Evolutionary conservation across 129 eudicot genomes (phyloP).

Genomic region (Lonicera japonica): DNA sequence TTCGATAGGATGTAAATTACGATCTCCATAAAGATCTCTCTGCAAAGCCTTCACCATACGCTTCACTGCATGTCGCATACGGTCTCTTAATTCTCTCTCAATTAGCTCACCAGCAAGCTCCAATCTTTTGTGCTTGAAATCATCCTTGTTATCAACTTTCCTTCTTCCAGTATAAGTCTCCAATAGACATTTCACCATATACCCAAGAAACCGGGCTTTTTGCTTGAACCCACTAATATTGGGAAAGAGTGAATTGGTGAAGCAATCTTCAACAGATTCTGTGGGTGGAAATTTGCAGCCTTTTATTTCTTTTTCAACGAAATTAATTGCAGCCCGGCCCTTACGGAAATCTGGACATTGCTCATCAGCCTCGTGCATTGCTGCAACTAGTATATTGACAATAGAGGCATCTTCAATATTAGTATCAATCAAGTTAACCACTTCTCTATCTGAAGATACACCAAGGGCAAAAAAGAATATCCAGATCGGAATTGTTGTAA

Average conservation of each 20-base stretch:
- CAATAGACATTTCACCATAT: conserved; percentile 83
- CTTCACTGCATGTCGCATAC: conserved; percentile 69
- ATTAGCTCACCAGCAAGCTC: conserved; percentile 88
- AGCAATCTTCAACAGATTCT: conserved; percentile 54
- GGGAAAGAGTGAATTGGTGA: conserved; percentile 50
- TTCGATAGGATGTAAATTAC: conserved; percentile 45
- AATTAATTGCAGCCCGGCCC: conserved; percentile 36
- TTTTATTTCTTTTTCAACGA: conserved; percentile 31
- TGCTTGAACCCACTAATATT: conserved; percentile 39
- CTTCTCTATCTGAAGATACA: conserved; percentile 61
- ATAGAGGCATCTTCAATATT: conserved; percentile 45
- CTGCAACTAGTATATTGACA: conserved; percentile 55
- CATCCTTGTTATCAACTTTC: conserved; percentile 76
- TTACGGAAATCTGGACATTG: conserved; percentile 57
- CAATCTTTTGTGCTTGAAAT: conserved; percentile 79
- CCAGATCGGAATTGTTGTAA: conserved; percentile 71
- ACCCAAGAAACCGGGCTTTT: conserved; percentile 73
- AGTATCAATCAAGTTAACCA: conserved; percentile 55
- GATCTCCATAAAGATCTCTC: conserved; percentile 70
- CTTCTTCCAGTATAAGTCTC: conserved; percentile 66
- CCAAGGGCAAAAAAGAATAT: conserved; percentile 82
- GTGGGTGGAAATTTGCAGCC: conserved; percentile 60
- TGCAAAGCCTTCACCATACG: conserved; percentile 79
- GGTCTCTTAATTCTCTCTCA: conserved; percentile 70
- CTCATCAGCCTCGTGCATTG: conserved; percentile 76